Base-by-base conservation (phyloP, 2,329 filamentous ascomycete species). In the Taxawa tesnikishii region DNA sequence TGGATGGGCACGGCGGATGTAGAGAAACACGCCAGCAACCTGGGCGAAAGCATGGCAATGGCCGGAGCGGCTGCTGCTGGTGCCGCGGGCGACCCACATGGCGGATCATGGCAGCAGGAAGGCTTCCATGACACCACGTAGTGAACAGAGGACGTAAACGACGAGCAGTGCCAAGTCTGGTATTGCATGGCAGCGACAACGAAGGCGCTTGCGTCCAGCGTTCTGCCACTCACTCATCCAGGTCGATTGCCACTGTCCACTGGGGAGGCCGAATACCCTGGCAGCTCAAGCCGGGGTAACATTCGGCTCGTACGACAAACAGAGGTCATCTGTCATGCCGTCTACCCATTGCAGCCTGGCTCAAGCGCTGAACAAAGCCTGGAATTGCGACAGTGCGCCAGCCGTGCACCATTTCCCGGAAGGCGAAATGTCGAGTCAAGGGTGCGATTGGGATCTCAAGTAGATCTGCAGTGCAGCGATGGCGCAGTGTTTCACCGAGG, bases 1-100 rank as follows among this genome's bases (percentile, higher is more conserved):
- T 87, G 78, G 73, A 75, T 85, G 50, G 83, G 83, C 37, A 72
- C 73, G 3, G 62, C 66, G 17, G 74, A 83, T 46, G 68, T 75
- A 19, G 76, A 77, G 50, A 62, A 67, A 44, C 72, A 79, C 48
- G 67, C 68, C 28, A 69, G 65, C 43, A 63, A 67, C 40, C 56
- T 78, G 32, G 67, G 71, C 29, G 64, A 68, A 36, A 40, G 32
- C 31, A 38, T 41, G 13, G 45, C 45, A 6, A 40, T 46, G 11
- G 52, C 39, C 10, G 46, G 38, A 15, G 49, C 47, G 12, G 50
- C 43, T 25, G 44, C 43, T 19, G 46, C 44, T 24, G 38, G 37
- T 13, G 8, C n/a, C n/a, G 19, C 19, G 8, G 40, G 37, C 19
- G 38, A 36, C 16, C 39, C 38, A 8, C 34, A 32, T 9, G 39